Base-by-base conservation (phyloP, 2,329 filamentous ascomycete species). In the Ophiocordyceps robertsii region DNA sequence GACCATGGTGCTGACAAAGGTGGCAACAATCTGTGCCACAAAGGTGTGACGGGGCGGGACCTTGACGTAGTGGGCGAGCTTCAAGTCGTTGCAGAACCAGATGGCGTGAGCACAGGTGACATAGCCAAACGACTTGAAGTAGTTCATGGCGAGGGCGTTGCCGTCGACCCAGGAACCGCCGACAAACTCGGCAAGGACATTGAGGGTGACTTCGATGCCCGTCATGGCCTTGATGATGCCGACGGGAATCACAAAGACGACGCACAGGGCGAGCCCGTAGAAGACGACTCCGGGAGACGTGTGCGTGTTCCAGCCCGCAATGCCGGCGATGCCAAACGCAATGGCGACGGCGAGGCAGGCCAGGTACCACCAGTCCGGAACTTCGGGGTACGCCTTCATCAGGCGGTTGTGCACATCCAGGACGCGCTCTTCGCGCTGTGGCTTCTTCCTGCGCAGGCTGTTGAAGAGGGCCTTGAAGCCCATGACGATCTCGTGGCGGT, bases 31-130 rank as follows among this genome's bases (percentile, higher is more conserved):
- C 56, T 80, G 75, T 1, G 73, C 74, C 19, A 64, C 58, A 49
- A 80, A 80, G 4, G 75, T 73, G 29, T 76, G 68, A 11, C 71
- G 68, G 0, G 76, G 76, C 6, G 76, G 74, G 16, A 80, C 75
- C 60, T 77, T 77, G 59, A 74, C 67, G 55, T 77, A 77, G 47
- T 70, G 68, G 9, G 67, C 68, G 13, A 70, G 64, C 54, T 70
- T 70, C 31, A 68, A 53, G 47, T 67, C 68, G 48, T 65, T 66
- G 44, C 60, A 65, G 53, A 73, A 74, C 53, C 63, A 63, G 19
- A 74, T 59, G n/a, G 70, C 68, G 46, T 73, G 68, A 0, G 68
- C 66, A 41, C 67, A 70, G 1, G 67, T 69, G 13, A 70, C 64
- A 41, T 68, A 68, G 37, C 68, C 67, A 46, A 69, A 72, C 0